Conservation (phyloP, 345 rosid species). For the Brassica nigra region DNA sequence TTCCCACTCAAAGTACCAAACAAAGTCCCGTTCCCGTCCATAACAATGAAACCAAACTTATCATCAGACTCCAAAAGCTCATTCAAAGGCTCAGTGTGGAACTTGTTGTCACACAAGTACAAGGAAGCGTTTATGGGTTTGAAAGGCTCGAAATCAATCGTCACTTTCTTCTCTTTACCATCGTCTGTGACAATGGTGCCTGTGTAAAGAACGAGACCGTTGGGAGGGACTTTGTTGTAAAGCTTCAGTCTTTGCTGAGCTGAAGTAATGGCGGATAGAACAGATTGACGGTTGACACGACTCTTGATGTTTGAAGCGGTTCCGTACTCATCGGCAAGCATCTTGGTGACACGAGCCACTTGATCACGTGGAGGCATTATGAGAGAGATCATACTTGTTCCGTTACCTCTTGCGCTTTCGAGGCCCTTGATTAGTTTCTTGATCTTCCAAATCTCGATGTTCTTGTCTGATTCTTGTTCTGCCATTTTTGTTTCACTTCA, state of each 20-base stretch:
- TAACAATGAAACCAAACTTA: constrained; percentile 88
- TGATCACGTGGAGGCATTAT: constrained; percentile 95
- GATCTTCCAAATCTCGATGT: constrained; percentile 91
- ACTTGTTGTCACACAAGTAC: constrained; percentile 85
- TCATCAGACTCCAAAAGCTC: constrained; percentile 91
- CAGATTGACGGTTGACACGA: constrained; percentile 87
- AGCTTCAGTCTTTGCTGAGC: constrained; percentile 92
- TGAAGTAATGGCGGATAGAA: constrained; percentile 86
- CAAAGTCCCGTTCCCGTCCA: constrained; percentile 90
- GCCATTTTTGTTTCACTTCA: constrained; percentile 49
- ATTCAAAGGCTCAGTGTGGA: constrained; percentile 82
- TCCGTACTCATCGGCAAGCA: constrained; percentile 91
- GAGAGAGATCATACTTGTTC: constrained; percentile 94
- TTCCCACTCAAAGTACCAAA: constrained; percentile 92
- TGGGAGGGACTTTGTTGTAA: constrained; percentile 80
- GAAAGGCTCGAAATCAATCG: constrained; percentile 90
- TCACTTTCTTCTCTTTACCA: constrained; percentile 94
- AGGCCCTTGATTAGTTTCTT: constrained; percentile 83
- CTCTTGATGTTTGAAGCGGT: constrained; percentile 94
- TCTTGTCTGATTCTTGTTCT: constrained; percentile 82
- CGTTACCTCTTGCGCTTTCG: constrained; percentile 88
- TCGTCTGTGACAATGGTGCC: constrained; percentile 83
- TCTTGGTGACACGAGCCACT: constrained; percentile 82
- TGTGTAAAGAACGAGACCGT: constrained; percentile 83
- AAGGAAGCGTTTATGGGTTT: constrained; percentile 87